Conservation (phyloP, 2,329 filamentous ascomycete species). For the Arthrobotrys sinensis region DNA sequence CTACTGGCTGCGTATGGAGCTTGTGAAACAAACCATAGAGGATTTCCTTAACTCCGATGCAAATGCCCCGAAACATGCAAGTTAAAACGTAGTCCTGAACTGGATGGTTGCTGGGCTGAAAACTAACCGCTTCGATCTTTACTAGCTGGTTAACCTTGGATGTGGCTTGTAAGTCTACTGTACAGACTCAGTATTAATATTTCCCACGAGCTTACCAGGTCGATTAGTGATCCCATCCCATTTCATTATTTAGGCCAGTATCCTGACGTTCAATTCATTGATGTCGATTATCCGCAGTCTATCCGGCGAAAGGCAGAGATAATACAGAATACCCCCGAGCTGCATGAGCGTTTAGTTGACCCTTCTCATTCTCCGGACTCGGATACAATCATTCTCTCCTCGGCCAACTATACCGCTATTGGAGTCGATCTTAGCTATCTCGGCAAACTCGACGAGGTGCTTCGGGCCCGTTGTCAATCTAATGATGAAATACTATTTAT, state of each 20-base stretch:
- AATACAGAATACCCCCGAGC: constrained; percentile 76
- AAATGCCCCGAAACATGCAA: constrained; percentile 69
- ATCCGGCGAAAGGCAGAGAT: constrained; percentile 81
- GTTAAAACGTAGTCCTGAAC: not conserved
- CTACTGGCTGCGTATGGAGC: constrained; percentile 87
- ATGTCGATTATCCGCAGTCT: constrained; percentile 87
- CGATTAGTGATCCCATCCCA: constrained; percentile 44
- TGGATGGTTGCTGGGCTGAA: not conserved
- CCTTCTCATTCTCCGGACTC: constrained; percentile 67
- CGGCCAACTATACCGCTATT: constrained; percentile 81
- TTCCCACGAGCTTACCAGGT: not conserved
- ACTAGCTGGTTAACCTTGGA: constrained; percentile 81
- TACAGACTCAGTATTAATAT: not conserved
- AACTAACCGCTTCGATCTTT: not conserved
- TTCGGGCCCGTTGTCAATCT: constrained; percentile 73
- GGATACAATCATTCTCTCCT: constrained; percentile 74
- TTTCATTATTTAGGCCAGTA: constrained; percentile 77
- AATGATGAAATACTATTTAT: constrained; percentile 80
- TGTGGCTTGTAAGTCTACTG: constrained; percentile 83
- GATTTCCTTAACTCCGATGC: constrained; percentile 77
- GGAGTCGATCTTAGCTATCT: constrained; percentile 85
- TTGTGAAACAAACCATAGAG: constrained; percentile 81
- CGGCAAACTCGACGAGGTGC: constrained; percentile 72
- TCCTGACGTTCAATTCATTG: constrained; percentile 87
- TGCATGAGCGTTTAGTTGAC: constrained; percentile 72